Evolutionary conservation across 1,284 basidiomycete species (phyloP), one percentile per base, ranked within the genome.

Genomic region (Mycocalia duriaeana): DNA sequence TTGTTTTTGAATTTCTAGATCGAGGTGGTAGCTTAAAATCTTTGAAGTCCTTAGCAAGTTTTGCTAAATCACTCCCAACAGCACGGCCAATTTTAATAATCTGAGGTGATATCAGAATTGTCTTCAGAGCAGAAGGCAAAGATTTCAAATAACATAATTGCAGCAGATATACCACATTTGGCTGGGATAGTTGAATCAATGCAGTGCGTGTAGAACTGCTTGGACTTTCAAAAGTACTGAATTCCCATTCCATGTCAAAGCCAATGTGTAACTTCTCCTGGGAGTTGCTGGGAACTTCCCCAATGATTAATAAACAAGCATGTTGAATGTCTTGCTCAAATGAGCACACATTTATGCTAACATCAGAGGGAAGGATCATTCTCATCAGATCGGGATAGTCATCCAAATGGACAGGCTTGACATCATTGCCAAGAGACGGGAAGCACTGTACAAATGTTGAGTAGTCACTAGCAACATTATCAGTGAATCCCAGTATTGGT

Each of bases 241-340:
- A 54, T n/a, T 54, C 54, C 56, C 54, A 57, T 43, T 57, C 50
- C 49, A 57, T 53, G 34, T 53, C 48, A 55, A 55, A 57, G n/a
- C 55, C 53, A 39, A 55, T 28, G 42, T 42, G 25, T 16, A 55
- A 25, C 5, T n/a, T 47, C 2, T 11, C 16, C 5, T 39, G 13
- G 16, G 25, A 25, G 34, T 45, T 42, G 22, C 4, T 25, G 41
- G 39, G 43, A 42, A 34, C 28, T 13, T 34, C 28, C 16, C 16
- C 28, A 34, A 34, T 11, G 16, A 34, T 34, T 3, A 34, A 34
- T 11, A 13, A 13, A 2, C 28, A 3, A 34, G 3, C 28, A 34
- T 3, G 28, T 34, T 16, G 13, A 13, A 4, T 34, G 13, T 34
- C 28, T 34, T 11, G 13, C 28, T 34, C 28, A 13, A 16, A 13